phyloP scores from a whole-genome alignment of 1,284 basidiomycete species.

The Leccinum fallax region DNA sequence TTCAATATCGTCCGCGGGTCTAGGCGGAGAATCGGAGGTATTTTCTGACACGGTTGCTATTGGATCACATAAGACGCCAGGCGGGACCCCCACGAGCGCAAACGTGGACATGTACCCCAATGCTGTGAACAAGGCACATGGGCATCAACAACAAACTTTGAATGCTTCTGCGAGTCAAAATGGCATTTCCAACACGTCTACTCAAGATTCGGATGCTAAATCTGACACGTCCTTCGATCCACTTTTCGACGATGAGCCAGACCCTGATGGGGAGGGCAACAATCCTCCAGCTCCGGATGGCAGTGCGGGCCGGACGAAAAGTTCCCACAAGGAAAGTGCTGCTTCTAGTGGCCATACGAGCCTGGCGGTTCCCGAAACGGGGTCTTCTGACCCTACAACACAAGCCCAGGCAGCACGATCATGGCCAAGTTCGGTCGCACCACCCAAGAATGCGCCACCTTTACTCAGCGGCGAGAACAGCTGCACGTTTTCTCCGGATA shows the following conservation, averaged over 20 bases:
- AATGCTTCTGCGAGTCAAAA: slow-evolving; percentile 27
- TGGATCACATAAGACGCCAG: slow-evolving; percentile 13
- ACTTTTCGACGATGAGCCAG: slow-evolving; percentile 77
- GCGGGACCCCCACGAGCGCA: slow-evolving; percentile 16
- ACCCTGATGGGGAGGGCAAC: slow-evolving; percentile 48
- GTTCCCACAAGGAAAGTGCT: slow-evolving; percentile 21
- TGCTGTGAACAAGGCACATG: slow-evolving; percentile 21
- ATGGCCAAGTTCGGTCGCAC: slow-evolving; percentile 37
- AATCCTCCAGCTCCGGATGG: slow-evolving; percentile 22
- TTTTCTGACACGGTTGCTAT: slow-evolving; percentile 11
- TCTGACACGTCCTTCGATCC: slow-evolving; percentile 81
- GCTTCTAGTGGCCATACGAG: slow-evolving; percentile 17
- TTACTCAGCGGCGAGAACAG: slow-evolving; percentile 65
- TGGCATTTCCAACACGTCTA: slow-evolving; percentile 23
- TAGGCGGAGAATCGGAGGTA: slow-evolving; percentile 24
- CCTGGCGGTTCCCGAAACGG: slow-evolving; percentile 30
- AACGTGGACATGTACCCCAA: slow-evolving; percentile 25
- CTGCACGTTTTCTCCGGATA: slow-evolving; percentile 74
- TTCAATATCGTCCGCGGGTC: slow-evolving; percentile 33
- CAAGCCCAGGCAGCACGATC: slow-evolving; percentile 33
- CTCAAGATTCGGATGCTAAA: slow-evolving; percentile 58
- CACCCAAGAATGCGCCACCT: slow-evolving; percentile 73
- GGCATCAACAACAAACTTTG: slow-evolving; percentile 16
- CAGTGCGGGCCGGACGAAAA: slow-evolving; percentile 12
- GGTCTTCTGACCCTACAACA: slow-evolving; percentile 31